Base-by-base conservation (phyloP, 169 alveolate species). In the Plasmodium blacklocki region DNA sequence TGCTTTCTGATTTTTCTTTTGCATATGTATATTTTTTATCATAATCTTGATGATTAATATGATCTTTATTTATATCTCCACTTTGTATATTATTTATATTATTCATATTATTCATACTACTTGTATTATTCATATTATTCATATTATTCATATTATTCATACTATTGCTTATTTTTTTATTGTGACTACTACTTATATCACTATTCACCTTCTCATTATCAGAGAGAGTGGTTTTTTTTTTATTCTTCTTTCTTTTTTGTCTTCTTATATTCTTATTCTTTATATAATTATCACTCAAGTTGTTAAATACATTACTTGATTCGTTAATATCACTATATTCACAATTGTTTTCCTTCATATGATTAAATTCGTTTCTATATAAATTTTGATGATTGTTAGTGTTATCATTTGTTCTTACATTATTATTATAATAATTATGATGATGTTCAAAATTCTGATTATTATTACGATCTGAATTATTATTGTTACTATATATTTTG, bases 111-210 rank as follows among this genome's bases (percentile, higher is more conserved):
- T 39, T 39, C 11, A 39, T 7, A 39, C 0, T 5, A 39, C 5
- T 39, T 4, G 6, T 39, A 39, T 5, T 39, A 5, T 39, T 5
- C 8, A 39, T 7, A 6, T 0, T 5, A 3, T 39, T 39, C 9
- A 39, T 1, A 29, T 29, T 29, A 2, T 29, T 29, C 72, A 5
- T 73, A 73, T 29, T 8, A 15, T 3, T 19, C 23, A 5, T 54
- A 18, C 2, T 7, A 39, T 39, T 39, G 9, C 5, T 39, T 39
- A 39, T 39, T 39, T 39, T 39, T 39, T 39, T 39, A 39, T 39
- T 39, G 47, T 39, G 47, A 23, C 21, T 23, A 60, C 72, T 73
- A 62, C 86, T 73, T 45, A 58, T 9, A 15, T 73, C 86, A 43
- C 86, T 73, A 26, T 58, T 56, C n/a, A 14, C 80, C 67, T 45